Evolutionary conservation across 2,329 filamentous ascomycete genomes (phyloP).

Genomic region (Epichloe gansuensis): DNA sequence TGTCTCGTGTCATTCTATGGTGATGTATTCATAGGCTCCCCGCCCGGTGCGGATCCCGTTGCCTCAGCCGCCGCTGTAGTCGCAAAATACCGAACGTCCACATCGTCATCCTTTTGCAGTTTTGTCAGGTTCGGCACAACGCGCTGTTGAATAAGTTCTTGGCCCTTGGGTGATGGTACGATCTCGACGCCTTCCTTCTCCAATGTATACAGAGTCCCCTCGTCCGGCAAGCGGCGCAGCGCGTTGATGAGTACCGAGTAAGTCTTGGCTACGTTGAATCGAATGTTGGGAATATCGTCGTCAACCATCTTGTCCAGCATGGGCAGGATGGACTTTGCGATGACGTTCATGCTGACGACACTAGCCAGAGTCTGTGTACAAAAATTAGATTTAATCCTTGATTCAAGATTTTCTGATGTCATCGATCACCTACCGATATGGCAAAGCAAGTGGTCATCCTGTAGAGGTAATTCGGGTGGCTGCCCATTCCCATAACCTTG

Average conservation of each 20-base stretch:
- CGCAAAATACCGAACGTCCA: slow-evolving; percentile 96
- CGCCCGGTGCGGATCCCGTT: slow-evolving; percentile 31
- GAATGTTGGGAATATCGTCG: slow-evolving; percentile 96
- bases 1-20: slow-evolving; percentile 37
- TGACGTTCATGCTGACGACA: slow-evolving; percentile 86
- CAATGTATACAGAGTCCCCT: slow-evolving; percentile 73
- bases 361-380: slow-evolving; percentile 68
- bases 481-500: slow-evolving; percentile 97
- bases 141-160: slow-evolving; percentile 72
- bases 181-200: slow-evolving; percentile 62
- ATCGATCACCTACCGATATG: slow-evolving; percentile 63
- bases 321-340: slow-evolving; percentile 83
- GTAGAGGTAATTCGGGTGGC: slow-evolving; percentile 97
- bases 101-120: slow-evolving; percentile 92
- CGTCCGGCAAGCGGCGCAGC: slow-evolving; percentile 79
- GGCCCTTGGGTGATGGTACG: slow-evolving; percentile 56
- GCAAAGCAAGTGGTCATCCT: slow-evolving; percentile 99
- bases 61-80: slow-evolving; percentile 67
- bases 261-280: slow-evolving; percentile 98
- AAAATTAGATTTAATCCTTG: not conserved
- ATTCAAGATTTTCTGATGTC: no score
- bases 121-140: slow-evolving; percentile 87
- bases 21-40: slow-evolving; percentile 54
- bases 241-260: slow-evolving; percentile 83
- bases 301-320: slow-evolving; percentile 90